Base-by-base conservation (phyloP, 1,284 basidiomycete species). In the Austroboletus novae-zelandiae region DNA sequence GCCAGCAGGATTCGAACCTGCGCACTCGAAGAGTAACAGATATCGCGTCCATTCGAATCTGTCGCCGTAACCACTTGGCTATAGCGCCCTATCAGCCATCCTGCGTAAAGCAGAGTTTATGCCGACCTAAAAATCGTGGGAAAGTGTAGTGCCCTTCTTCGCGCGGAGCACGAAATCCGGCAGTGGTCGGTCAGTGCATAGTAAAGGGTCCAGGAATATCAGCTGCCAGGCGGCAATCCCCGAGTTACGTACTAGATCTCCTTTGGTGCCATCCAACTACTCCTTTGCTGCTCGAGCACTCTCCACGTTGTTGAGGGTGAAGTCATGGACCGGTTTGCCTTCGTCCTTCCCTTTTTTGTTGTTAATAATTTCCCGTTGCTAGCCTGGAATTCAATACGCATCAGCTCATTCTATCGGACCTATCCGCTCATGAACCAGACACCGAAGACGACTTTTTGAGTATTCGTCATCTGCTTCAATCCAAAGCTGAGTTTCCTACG, bases 331-430 rank as follows among this genome's bases (percentile, higher is more conserved):
- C 61, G 61, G 65, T 67, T 37, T 31, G 68, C 57, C 34, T 48
- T 23, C 41, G 1, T 45, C 32, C 9, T 15, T 40, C 8, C n/a
- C 9, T 1, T 18, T 17, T n/a, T 32, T 23, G 25, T 13, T 10
- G n/a, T 39, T 52, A 10, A 23, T 36, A 2, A 48, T 29, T 36
- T 40, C n/a, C 35, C 17, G 0, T 3, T 34, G 5, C 43, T 52
- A 89, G 86, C 57, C 69, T 89, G 20, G 86, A 89, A 61, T 68
- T 89, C 17, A 88, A 91, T 69, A 84, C 94, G 48, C 89, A 88
- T 59, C 86, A 90, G 63, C 78, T 81, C 57, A 88, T 95, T 57
- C 73, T 96, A 31, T 81, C 83, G 27, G 89, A 92, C 68, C 80
- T 96, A 53, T 91, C 90, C 4, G 71, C 75, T 29, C 87, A 83